phyloP scores from a whole-genome alignment of 306 rosid species.

The Delonix regia region DNA sequence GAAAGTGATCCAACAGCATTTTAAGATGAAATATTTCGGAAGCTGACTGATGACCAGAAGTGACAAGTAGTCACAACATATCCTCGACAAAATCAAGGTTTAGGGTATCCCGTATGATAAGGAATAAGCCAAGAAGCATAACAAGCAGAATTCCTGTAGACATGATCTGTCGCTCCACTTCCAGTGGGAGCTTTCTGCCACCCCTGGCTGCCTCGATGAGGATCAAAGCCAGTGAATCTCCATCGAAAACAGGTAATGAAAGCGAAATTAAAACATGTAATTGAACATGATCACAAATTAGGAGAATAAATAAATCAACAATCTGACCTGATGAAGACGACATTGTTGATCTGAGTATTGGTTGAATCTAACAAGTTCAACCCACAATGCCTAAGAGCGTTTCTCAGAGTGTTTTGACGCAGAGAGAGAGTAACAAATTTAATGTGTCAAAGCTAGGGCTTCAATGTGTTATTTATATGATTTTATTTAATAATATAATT shows the following conservation, averaged over 20 bases:
- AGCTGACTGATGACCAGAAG: constrained; percentile 8
- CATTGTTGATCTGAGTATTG: no score
- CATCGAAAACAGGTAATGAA: constrained; percentile 78
- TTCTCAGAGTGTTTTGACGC: no score
- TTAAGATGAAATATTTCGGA: constrained; percentile 34
- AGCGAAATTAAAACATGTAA: no score
- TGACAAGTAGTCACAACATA: constrained; percentile 41
- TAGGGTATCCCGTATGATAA: constrained; percentile 82
- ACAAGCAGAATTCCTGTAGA: constrained; percentile 88
- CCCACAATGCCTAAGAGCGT: no score
- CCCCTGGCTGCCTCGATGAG: constrained; percentile 82
- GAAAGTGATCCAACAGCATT: constrained; percentile 38
- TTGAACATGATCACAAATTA: no score
- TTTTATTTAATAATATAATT: no score
- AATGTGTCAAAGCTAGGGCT: no score
- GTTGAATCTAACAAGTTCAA: no score
- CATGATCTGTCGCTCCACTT: constrained; percentile 90
- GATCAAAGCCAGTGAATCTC: constrained; percentile 69
- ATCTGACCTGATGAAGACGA: no score
- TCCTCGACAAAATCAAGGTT: constrained; percentile 88
- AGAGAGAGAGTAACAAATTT: no score
- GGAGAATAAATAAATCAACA: no score
- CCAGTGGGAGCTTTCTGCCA: constrained; percentile 87
- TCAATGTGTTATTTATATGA: no score
- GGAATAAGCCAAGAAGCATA: constrained; percentile 79